phyloP scores from a whole-genome alignment of 2,329 filamentous ascomycete species.

The Pseudocercospora vitis region DNA sequence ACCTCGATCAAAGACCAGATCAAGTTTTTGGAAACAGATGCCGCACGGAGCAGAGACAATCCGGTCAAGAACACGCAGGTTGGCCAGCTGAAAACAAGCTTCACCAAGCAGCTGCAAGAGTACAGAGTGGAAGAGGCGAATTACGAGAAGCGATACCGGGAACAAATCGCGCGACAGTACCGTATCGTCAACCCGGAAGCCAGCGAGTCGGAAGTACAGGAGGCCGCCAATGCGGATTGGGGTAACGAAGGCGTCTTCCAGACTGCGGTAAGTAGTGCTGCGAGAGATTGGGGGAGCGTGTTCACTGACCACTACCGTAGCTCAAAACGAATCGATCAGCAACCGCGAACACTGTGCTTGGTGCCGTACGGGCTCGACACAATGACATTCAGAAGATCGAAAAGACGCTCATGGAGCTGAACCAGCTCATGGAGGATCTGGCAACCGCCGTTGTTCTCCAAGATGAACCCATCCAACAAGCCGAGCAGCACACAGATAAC shows the following conservation, averaged over 20 bases:
- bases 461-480: slow-evolving; percentile 61
- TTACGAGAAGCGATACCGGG: slow-evolving; percentile 70
- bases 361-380: slow-evolving; percentile 77
- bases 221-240: slow-evolving; percentile 71
- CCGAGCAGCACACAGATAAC: slow-evolving; percentile 65
- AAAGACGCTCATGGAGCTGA: slow-evolving; percentile 69
- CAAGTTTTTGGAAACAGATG: slow-evolving; percentile 72
- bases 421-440: slow-evolving; percentile 70
- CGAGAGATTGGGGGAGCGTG: slow-evolving; percentile 9
- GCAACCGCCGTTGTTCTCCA: slow-evolving; percentile 73
- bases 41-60: slow-evolving; percentile 63
- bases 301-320: slow-evolving; percentile 43
- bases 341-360: slow-evolving; percentile 70
- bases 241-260: slow-evolving; percentile 79
- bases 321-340: slow-evolving; percentile 73
- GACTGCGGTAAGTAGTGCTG: slow-evolving; percentile 64
- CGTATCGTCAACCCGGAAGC: slow-evolving; percentile 71
- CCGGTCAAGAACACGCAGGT: slow-evolving; percentile 69
- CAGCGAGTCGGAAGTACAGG: slow-evolving; percentile 67
- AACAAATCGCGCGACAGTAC: slow-evolving; percentile 78
- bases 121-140: slow-evolving; percentile 70
- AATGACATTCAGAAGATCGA: slow-evolving; percentile 82
- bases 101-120: slow-evolving; percentile 68
- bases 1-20: slow-evolving; percentile 77
- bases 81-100: slow-evolving; percentile 67